Base-by-base conservation (phyloP, 306 rosid species). In the Castanopsis chinensis region DNA sequence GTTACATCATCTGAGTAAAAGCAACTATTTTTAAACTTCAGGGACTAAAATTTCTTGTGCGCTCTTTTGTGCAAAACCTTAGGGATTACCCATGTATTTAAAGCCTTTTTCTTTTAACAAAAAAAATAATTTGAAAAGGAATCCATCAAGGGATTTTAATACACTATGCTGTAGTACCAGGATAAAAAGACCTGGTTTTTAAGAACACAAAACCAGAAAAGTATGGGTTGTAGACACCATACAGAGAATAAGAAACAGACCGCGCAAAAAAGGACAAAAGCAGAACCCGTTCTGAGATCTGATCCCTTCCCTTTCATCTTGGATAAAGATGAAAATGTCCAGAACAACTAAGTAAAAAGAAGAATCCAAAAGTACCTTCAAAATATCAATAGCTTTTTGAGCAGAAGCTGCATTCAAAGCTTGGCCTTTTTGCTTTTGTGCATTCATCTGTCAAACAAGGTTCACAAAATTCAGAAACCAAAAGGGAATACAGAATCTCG, bases 401-500 rank as follows among this genome's bases (percentile, higher is more conserved):
- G 99, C 86, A 11, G 98, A 90, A 67, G 91, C 88, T 13, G 96
- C 94, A 83, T 91, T 87, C 84, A 91, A 53, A 76, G 93, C 87
- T 90, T 95, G 96, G 84, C 97, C 99, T 79, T 95, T 95, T 75
- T 93, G 98, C 87, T 95, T 95, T 81, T 95, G 98, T 45, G 99
- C 99, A 87, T 85, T 93, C 90, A 87, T 75, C 99, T 95, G 85
- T 64, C 76, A 70, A 61, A 69, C 23, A 79, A 56, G 43, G 85
- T 21, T 72, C 35, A 25, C 32, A 75, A 6, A 30, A 28, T 37
- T 71, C 28, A 4, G 15, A 2, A 67, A 17, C 19, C 71, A 15
- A 60, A 60, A 9, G 64, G 23, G 17, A 65, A 10, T 21, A 14
- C 14, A 55, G 11, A 58, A 49, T 37, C 45, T 37, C 45, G 0